Conservation (phyloP, 139 green algal genomes). For the Trebouxia sp. region DNA sequence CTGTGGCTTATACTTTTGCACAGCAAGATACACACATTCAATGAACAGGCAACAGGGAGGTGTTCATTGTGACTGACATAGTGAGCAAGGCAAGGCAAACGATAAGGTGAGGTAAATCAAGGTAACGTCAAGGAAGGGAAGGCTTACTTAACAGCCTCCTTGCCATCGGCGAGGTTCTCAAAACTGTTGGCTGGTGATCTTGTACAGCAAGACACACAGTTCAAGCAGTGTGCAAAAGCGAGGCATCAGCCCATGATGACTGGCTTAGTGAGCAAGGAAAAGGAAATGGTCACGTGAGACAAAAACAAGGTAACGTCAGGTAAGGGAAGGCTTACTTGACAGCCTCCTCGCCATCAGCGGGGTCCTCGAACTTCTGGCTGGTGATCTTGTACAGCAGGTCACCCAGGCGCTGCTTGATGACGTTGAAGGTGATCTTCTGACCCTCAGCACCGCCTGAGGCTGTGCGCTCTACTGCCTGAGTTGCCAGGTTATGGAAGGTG, state of each 20-base stretch:
- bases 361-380: conserved; percentile 98
- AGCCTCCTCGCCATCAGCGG: conserved; percentile 74
- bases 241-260: too few relatives aligned
- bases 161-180: conserved; percentile 84
- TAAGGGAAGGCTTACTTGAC: conserved; percentile 40
- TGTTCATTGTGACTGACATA: background rate
- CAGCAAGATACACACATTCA: conserved; percentile 80
- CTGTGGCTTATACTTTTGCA: conserved; percentile 95
- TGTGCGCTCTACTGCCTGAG: conserved; percentile 88
- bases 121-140: background rate
- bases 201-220: conserved; percentile 87
- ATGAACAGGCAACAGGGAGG: too few relatives aligned
- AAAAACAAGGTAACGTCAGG: too few relatives aligned
- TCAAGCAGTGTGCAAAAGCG: too few relatives aligned
- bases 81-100: background rate
- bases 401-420: conserved; percentile 93
- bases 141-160: conserved; percentile 56
- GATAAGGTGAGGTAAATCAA: background rate
- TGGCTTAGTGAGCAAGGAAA: background rate
- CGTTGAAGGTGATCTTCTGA: conserved; percentile 91
- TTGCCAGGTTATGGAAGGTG: conserved; percentile 77
- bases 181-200: conserved; percentile 94
- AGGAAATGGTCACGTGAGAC: background rate
- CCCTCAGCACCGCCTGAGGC: conserved; percentile 60
- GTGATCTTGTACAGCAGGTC: conserved; percentile 95